These are phyloP conservation scores for Nyssa sinensis DNA, from an alignment of 148 eudicot species.

Conservation along the genomic window DNA sequence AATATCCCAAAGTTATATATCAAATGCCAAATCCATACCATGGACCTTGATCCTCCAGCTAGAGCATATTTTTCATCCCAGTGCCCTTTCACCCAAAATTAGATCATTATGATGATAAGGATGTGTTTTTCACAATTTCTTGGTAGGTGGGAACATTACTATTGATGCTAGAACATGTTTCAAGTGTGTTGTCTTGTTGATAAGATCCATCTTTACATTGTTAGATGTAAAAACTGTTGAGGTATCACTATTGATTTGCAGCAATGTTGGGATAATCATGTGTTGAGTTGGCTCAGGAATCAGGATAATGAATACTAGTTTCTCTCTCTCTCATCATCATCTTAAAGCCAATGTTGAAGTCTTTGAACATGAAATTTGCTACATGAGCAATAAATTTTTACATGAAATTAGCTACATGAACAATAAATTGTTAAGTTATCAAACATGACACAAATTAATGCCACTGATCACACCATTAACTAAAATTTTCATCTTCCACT, in stretches of 20 bases:
- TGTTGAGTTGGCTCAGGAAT: neutral
- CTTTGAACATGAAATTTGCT: neutral
- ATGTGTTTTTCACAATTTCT: neutral
- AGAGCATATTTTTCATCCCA: no score
- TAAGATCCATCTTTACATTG: neutral
- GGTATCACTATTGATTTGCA: no score
- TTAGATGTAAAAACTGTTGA: neutral
- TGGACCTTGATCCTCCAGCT: no score
- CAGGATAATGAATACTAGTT: neutral
- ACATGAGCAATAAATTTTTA: neutral
- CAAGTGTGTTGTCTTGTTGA: neutral
- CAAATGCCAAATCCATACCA: no score
- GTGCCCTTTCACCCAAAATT: no score
- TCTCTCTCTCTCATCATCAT: neutral
- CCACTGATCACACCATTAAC: neutral
- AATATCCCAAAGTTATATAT: no score
- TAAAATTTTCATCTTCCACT: slow-evolving; percentile 31
- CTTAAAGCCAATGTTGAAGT: neutral
- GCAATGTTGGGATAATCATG: no score
- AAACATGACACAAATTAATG: neutral
- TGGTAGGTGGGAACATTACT: neutral
- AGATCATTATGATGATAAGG: no score
- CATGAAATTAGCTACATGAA: neutral
- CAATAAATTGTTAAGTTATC: neutral
- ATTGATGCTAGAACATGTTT: neutral